These are phyloP conservation scores for Neonectria neomacrospora DNA, from an alignment of 2,329 filamentous ascomycete genomes.

Conservation along the genomic window DNA sequence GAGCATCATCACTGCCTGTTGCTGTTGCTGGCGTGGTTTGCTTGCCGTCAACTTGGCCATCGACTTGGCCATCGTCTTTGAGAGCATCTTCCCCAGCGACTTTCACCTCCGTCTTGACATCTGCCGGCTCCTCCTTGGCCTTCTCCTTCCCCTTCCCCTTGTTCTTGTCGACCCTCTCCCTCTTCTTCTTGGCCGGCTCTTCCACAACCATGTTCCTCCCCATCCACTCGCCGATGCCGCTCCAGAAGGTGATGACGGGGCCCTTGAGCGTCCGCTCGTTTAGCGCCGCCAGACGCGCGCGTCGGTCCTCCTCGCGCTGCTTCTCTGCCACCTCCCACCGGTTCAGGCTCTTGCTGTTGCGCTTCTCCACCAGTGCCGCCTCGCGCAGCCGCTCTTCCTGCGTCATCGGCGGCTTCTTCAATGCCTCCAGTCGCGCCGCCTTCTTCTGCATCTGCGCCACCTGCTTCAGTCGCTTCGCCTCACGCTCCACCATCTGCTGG, in stretches of 20 bases:
- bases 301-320: slow-evolving; percentile 84
- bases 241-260: slow-evolving; percentile 92
- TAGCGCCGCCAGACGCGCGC: slow-evolving; percentile 85
- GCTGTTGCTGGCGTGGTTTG: slow-evolving; percentile 3
- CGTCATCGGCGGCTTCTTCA: slow-evolving; percentile 84
- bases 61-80: background rate
- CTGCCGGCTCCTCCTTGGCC: slow-evolving; percentile 20
- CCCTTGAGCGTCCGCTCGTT: slow-evolving; percentile 89
- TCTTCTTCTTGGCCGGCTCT: slow-evolving; percentile 70
- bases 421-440: slow-evolving; percentile 75
- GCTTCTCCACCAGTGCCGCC: slow-evolving; percentile 83
- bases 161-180: slow-evolving; percentile 53
- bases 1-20: slow-evolving; percentile 1
- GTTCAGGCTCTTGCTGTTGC: slow-evolving; percentile 90
- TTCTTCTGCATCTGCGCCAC: slow-evolving; percentile 74
- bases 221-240: slow-evolving; percentile 86
- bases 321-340: slow-evolving; percentile 95
- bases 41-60: slow-evolving; percentile 1
- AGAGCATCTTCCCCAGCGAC: slow-evolving; percentile 20
- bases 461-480: slow-evolving; percentile 76
- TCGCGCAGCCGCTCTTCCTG: slow-evolving; percentile 87
- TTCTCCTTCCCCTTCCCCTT: slow-evolving; percentile 40
- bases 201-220: slow-evolving; percentile 74
- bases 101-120: slow-evolving; percentile 30
- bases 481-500: slow-evolving; percentile 78